phyloP scores from a whole-genome alignment of 306 rosid genomes.

The Luffa aegyptiaca region DNA sequence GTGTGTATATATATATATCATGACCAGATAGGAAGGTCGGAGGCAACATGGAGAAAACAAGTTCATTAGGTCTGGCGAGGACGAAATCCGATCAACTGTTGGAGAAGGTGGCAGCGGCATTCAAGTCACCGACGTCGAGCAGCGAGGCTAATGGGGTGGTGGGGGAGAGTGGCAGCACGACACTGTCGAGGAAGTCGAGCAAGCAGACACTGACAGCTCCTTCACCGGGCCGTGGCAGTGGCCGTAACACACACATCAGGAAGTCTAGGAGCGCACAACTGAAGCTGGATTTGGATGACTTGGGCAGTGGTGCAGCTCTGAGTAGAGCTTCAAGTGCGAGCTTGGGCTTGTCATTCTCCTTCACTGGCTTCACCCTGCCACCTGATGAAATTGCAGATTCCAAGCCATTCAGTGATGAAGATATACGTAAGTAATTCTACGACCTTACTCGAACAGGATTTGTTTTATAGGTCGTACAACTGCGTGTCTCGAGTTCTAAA shows the following conservation, averaged over 20 bases:
- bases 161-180: conserved; percentile 21
- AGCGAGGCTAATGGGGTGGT: conserved; percentile 9
- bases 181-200: conserved; percentile 65
- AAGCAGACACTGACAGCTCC: conserved; percentile 29
- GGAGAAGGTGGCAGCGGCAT: conserved; percentile 40
- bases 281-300: conserved; percentile 65
- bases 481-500: neutral
- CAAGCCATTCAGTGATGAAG: conserved; percentile 86
- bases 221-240: conserved; percentile 44
- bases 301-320: conserved; percentile 69
- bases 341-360: conserved; percentile 85
- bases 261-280: conserved; percentile 83
- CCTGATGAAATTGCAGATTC: conserved; percentile 71
- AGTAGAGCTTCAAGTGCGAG: conserved; percentile 98
- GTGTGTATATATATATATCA: neutral
- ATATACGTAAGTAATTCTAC: conserved; percentile 43
- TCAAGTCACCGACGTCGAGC: conserved; percentile 42
- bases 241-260: conserved; percentile 71
- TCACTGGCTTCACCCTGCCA: conserved; percentile 87
- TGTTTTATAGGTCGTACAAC: neutral
- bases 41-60: conserved; percentile 40
- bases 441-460: neutral
- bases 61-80: conserved; percentile 30
- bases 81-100: conserved; percentile 71
- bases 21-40: neutral